A percentile compares a stretch with the other conserved stretches of the same genome.
Conservation (phyloP, 495 filamentous ascomycete genomes). For the Xylaria nigripes region DNA sequence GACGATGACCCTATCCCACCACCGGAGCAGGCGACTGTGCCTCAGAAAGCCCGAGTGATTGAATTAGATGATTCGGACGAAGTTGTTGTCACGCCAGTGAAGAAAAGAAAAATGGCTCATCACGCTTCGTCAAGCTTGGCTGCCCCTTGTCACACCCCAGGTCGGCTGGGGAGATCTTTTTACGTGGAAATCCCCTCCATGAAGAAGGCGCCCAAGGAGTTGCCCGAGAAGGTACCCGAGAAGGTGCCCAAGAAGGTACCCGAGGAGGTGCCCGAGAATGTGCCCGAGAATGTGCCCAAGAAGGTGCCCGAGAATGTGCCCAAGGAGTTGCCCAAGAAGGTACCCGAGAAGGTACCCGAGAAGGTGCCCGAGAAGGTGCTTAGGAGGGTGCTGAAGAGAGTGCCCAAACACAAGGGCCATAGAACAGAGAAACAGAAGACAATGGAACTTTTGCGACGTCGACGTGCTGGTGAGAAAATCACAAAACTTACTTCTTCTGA, state of each 20-base stretch:
- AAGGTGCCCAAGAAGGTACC: no score
- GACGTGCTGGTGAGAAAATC: conserved; percentile 50
- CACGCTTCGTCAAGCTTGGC: background rate
- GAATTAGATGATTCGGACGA: conserved; percentile 20
- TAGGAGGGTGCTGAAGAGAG: no score
- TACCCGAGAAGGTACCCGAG: no score
- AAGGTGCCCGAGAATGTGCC: no score
- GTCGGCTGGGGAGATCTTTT: conserved; percentile 12
- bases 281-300: no score
- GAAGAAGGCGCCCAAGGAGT: conserved; percentile 14
- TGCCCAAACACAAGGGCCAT: conserved; percentile 15
- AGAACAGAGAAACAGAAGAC: conserved; percentile 26
- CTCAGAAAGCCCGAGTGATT: background rate
- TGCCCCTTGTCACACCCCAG: conserved; percentile 10
- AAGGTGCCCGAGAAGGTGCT: no score
- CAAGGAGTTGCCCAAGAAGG: no score
- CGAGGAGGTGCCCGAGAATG: no score
- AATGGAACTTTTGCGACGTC: conserved; percentile 49
- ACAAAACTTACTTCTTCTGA: conserved; percentile 31
- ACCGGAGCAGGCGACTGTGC: conserved; percentile 4
- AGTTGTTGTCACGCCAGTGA: conserved; percentile 12
- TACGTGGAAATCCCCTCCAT: conserved; percentile 11
- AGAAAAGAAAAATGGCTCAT: conserved; percentile 16
- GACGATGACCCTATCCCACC: conserved; percentile 20
- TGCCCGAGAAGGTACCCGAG: no score